Evolutionary conservation across 164 flowering plant genomes (phyloP).

Genomic region (Malania oleifera): DNA sequence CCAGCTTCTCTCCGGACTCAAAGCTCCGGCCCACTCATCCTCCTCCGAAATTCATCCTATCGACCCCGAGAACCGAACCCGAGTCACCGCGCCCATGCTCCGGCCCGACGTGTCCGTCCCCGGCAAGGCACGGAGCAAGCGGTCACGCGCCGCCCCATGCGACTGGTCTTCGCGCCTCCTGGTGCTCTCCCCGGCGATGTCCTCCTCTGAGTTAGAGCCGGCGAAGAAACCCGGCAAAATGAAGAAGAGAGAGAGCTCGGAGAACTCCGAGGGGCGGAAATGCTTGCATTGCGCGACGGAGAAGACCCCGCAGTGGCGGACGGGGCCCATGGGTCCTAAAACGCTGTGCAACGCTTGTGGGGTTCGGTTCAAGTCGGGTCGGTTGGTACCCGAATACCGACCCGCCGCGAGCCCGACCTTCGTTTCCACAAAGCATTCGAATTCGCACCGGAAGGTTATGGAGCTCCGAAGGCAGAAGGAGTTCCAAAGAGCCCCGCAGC

Average conservation of each 20-base stretch:
- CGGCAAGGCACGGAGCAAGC: constrained; percentile 86
- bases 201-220: constrained; percentile 24
- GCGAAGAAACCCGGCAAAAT: constrained; percentile 14
- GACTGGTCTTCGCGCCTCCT: constrained; percentile 80
- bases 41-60: constrained; percentile 17
- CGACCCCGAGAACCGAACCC: not conserved
- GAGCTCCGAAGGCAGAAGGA: constrained; percentile 87
- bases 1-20: constrained; percentile 43
- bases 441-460: constrained; percentile 87
- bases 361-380: constrained; percentile 91
- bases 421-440: constrained; percentile 67
- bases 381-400: constrained; percentile 88
- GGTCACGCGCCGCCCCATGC: constrained; percentile 73
- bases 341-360: constrained; percentile 94
- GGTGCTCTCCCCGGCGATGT: constrained; percentile 32
- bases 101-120: constrained; percentile 57
- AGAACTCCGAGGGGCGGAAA: constrained; percentile 33
- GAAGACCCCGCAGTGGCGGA: constrained; percentile 96
- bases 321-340: constrained; percentile 95
- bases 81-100: constrained; percentile 28
- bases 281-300: constrained; percentile 87
- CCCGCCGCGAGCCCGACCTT: constrained; percentile 94
- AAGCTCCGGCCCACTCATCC: constrained; percentile 24
- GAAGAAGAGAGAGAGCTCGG: constrained; percentile 24
- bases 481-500: constrained; percentile 38